Evolutionary conservation across 805 yeast species (phyloP), one percentile per base, ranked within the genome.

Genomic region (Candida montana): DNA sequence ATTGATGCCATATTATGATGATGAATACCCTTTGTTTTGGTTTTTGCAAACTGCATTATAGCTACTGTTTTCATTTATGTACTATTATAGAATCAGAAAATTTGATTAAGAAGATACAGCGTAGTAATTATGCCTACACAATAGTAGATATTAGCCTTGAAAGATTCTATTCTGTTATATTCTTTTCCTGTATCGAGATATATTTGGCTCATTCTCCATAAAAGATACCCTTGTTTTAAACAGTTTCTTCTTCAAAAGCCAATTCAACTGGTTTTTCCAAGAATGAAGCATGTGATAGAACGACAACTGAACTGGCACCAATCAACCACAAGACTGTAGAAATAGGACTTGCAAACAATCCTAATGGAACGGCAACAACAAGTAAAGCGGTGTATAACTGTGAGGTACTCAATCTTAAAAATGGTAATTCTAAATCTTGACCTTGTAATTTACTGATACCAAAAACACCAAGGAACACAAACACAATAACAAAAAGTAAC

Each of bases 261-360:
- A 91, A 81, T 67, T 93, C 98, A 46, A 90, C 81, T 17, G 99
- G 99, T 67, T 91, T 93, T 59, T 93, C 98, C 77, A 93, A 72
- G 48, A 91, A 69, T 3, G 90, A 71, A 35, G 97, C 99, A 63
- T 93, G 99, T 3, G 88, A 74, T 35, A 89, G 67, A 31, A 91
- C 85, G 29, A 83, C 62, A 36, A 82, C 82, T 21, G 83, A 82
- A 31, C 93, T 81, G 13, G 95, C 85, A 53, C 95, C 93, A 52
- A 84, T 74, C 52, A 91, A 75, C 98, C 98, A 93, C 70, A 93
- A 72, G 62, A 93, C 62, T 5, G 97, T 85, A 39, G 91, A 76
- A 48, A 93, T 71, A 21, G 98, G 97, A 50, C 91, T 81, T 18
- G 97, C 95, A 48, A 88, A 68, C 55, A 93, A 75, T 19, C 91